Evolutionary conservation across 768 basidiomycete species (phyloP).

Genomic region (Tylopilus plumbeoviolaceoides): DNA sequence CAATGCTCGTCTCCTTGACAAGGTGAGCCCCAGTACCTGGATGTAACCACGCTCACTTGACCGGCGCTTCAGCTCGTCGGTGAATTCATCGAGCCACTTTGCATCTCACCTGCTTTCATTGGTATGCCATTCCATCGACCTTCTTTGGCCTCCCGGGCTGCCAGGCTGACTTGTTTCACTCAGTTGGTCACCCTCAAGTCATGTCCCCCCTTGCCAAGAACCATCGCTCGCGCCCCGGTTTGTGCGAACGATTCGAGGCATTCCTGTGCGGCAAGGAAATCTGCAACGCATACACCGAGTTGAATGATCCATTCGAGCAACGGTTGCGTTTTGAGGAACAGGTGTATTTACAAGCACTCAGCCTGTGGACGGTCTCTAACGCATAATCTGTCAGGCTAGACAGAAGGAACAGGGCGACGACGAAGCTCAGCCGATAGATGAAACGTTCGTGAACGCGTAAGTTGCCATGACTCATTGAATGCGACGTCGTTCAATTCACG

Average conservation of each 20-base stretch:
- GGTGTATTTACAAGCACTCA: constrained; percentile 33
- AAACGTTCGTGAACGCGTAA: constrained; percentile 92
- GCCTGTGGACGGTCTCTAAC: not conserved
- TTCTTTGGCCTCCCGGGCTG: not conserved
- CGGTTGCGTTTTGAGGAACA: constrained; percentile 94
- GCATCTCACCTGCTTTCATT: constrained; percentile 95
- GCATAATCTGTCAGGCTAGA: constrained; percentile 42
- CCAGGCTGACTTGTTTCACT: constrained; percentile 1
- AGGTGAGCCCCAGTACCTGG: constrained; percentile 42
- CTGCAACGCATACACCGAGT: constrained; percentile 98
- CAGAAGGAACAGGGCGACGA: constrained; percentile 98
- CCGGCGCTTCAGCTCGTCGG: constrained; percentile 72
- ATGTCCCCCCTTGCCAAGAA: constrained; percentile 99
- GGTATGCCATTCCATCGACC: constrained; percentile 37
- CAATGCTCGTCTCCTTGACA: constrained; percentile 91
- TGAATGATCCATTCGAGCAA: constrained; percentile 99
- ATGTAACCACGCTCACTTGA: not conserved
- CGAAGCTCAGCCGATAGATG: constrained; percentile 96
- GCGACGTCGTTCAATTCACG: constrained; percentile 1
- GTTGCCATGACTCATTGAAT: constrained; percentile 26
- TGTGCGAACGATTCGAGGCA: constrained; percentile 98
- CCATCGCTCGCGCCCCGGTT: constrained; percentile 93
- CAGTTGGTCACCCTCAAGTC: constrained; percentile 97
- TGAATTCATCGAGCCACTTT: constrained; percentile 95
- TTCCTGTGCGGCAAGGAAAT: constrained; percentile 99